These are phyloP conservation scores for Hyaloscypha variabilis DNA, from an alignment of 495 filamentous ascomycete genomes.

Conservation along the genomic window DNA sequence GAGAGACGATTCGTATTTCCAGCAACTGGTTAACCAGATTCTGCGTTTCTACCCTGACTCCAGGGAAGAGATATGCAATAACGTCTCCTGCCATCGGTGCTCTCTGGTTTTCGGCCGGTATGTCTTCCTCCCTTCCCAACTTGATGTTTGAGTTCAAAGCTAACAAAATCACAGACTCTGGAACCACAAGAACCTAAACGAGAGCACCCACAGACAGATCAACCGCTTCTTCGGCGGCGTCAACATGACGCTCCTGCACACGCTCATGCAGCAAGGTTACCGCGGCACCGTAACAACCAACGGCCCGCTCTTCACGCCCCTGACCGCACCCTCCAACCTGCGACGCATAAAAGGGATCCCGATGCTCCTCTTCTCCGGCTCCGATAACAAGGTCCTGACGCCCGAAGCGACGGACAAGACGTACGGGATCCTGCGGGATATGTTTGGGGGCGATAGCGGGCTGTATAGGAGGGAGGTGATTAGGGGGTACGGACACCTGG, in stretches of 20 bases:
- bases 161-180: conserved; percentile 41
- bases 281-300: conserved; percentile 56
- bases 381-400: conserved; percentile 62
- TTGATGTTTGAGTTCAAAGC: too few relatives aligned
- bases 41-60: conserved; percentile 62
- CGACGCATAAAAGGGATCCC: conserved; percentile 54
- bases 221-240: conserved; percentile 63
- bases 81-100: conserved; percentile 60
- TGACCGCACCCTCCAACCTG: conserved; percentile 54
- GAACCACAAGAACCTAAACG: conserved; percentile 66
- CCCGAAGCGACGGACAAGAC: conserved; percentile 58
- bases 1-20: conserved; percentile 50
- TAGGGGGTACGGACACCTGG: conserved; percentile 67
- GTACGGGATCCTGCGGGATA: conserved; percentile 56
- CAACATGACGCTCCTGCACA: conserved; percentile 59
- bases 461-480: conserved; percentile 59
- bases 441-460: conserved; percentile 49
- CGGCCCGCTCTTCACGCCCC: conserved; percentile 42
- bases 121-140: neutral
- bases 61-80: conserved; percentile 62
- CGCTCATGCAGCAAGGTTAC: conserved; percentile 59
- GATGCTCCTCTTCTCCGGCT: conserved; percentile 60
- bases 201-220: conserved; percentile 63
- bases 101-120: conserved; percentile 65
- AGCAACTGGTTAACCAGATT: conserved; percentile 55